Evolutionary conservation across 2,329 filamentous ascomycete genomes (phyloP).

Genomic region (Orbilia brochopaga): DNA sequence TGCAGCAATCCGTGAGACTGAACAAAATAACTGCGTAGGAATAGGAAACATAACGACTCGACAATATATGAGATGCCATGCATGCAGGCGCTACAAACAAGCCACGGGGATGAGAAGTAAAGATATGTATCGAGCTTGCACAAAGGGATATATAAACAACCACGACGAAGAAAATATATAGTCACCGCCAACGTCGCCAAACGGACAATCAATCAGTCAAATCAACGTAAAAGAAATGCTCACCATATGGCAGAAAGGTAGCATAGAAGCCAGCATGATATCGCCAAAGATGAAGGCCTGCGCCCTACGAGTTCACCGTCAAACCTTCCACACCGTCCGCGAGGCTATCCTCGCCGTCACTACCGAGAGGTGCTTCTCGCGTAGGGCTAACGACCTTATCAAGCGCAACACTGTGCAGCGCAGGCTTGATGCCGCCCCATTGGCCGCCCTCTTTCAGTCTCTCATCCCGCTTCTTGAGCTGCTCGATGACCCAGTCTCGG

Average conservation of each 20-base stretch:
- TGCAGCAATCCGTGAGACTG: not conserved
- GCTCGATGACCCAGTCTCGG: conserved; percentile 78
- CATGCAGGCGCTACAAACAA: not conserved
- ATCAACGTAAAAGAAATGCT: not conserved
- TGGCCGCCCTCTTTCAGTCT: conserved; percentile 62
- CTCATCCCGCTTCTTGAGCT: conserved; percentile 70
- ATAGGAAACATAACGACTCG: not conserved
- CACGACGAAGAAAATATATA: not conserved
- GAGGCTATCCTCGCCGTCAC: conserved; percentile 34
- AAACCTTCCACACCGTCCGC: conserved; percentile 27
- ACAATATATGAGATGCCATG: not conserved
- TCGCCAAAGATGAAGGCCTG: not conserved
- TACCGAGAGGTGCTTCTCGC: conserved; percentile 19
- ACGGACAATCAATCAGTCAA: not conserved
- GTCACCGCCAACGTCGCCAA: not conserved
- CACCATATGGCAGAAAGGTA: not conserved
- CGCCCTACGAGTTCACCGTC: conserved; percentile 38
- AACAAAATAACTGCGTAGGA: not conserved
- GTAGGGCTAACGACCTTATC: conserved; percentile 69
- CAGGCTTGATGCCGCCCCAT: conserved; percentile 68
- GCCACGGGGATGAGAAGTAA: not conserved
- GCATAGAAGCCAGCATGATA: not conserved
- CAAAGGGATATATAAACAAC: conserved; percentile 4
- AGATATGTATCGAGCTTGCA: conserved; percentile 5
- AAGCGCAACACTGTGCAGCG: conserved; percentile 83